Base-by-base conservation (phyloP, 108 stramenopile genomes). In the Cyclostephanos tholiformis region DNA sequence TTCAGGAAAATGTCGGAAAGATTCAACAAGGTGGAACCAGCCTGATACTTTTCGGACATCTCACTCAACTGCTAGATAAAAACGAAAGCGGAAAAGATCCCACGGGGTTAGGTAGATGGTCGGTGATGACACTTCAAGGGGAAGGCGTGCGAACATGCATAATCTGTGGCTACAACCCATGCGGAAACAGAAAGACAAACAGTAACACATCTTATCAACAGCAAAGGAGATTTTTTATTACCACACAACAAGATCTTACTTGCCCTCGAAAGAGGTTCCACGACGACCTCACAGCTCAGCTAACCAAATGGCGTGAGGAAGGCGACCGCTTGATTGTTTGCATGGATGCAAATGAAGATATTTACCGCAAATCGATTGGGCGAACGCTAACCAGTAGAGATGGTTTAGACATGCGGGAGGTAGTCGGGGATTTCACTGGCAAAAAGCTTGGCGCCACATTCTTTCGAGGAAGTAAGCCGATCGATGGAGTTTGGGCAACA, bases 11-110 rank as follows among this genome's bases (percentile, higher is more conserved):
- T 0, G 25, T 62, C 0, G 71, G 60, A 2, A 29, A 48, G 50
- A 25, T 52, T 2, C 71, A 72, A 38, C 60, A 72, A 30, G 71
- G 71, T 2, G 71, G 60, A 2, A 62, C 60, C 30, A 36, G 25
- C 9, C 5, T 72, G 29, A 0, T 72, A 14, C 16, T 26, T 2
- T 63, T 60, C 36, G 60, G 61, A 19, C 10, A n/a, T 16, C 29
- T 72, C 5, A 72, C 44, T 8, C n/a, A 72, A 19, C 35, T 51
- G 9, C 62, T 61, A 8, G 46, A 50, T 10, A 7, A 32, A 14
- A 32, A 16, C 23, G 60, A 61, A 16, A 50, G 39, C 0, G 61
- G 61, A 2, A 72, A 62, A 17, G 71, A 72, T 19, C 30, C 49
- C 8, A 50, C 27, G 0, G 71, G 71, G 0, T 43, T 59, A 6